phyloP scores from a whole-genome alignment of 208 protist species.

The Trypanosoma grayi region DNA sequence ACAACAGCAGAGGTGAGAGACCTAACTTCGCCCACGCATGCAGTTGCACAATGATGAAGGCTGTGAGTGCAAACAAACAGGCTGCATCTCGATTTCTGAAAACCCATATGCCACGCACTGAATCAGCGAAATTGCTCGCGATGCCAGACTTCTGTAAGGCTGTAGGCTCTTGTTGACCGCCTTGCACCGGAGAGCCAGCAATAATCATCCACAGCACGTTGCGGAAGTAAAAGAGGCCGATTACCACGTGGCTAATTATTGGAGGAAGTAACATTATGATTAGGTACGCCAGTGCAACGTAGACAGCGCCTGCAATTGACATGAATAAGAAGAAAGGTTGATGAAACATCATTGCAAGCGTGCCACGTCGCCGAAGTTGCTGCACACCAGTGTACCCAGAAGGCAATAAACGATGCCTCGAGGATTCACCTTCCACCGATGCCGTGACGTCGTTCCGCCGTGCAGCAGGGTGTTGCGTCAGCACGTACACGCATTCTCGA shows the following conservation, averaged over 20 bases:
- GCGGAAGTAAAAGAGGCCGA: constrained; percentile 58
- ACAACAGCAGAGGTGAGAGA: constrained; percentile 34
- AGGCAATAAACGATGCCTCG: neutral
- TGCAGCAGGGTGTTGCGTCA: constrained; percentile 23
- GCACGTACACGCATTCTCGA: constrained; percentile 47
- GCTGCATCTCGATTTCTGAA: constrained; percentile 59
- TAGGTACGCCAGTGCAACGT: constrained; percentile 31
- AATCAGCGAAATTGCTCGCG: constrained; percentile 40
- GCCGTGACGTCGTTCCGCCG: neutral
- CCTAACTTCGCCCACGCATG: constrained; percentile 51
- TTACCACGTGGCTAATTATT: constrained; percentile 39
- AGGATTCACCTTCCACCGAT: neutral
- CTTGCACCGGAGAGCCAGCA: constrained; percentile 44
- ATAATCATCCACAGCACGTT: constrained; percentile 55
- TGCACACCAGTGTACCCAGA: constrained; percentile 35
- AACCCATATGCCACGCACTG: constrained; percentile 54
- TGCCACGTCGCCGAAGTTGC: constrained; percentile 42
- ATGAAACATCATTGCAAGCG: constrained; percentile 41
- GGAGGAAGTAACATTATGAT: constrained; percentile 48
- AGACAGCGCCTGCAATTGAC: constrained; percentile 31
- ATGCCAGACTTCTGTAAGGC: constrained; percentile 32
- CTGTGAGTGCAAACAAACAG: constrained; percentile 39
- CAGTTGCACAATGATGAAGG: constrained; percentile 47
- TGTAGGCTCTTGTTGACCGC: constrained; percentile 23
- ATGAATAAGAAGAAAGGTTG: constrained; percentile 45